Evolutionary conservation across 306 rosid species (phyloP).

Genomic region (Rosa chinensis): DNA sequence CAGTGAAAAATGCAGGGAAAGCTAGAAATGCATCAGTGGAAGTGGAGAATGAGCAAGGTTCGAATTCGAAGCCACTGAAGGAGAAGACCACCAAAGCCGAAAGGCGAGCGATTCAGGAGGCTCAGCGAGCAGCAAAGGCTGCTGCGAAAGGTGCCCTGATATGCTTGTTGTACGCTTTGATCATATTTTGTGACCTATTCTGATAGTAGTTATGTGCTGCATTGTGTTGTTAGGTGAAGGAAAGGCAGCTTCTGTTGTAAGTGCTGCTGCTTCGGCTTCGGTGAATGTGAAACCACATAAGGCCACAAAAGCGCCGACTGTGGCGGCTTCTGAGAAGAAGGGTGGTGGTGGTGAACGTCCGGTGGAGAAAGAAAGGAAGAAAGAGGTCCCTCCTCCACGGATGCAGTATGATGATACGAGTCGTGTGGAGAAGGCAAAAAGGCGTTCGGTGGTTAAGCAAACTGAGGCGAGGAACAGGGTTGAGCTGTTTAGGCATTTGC

Average conservation of each 20-base stretch:
- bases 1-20: conserved; percentile 40
- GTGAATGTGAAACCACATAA: conserved; percentile 34
- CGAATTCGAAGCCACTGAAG: conserved; percentile 48
- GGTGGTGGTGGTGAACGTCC: conserved; percentile 40
- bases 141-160: conserved; percentile 56
- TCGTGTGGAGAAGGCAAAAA: conserved; percentile 75
- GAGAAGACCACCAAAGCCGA: conserved; percentile 76
- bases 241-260: conserved; percentile 37
- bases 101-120: conserved; percentile 86
- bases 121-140: conserved; percentile 87
- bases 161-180: background rate
- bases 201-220: background rate
- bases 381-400: conserved; percentile 74
- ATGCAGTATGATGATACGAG: conserved; percentile 77
- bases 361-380: conserved; percentile 78
- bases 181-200: background rate
- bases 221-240: conserved; percentile 47
- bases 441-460: conserved; percentile 67
- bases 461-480: conserved; percentile 84
- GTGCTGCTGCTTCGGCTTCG: conserved; percentile 28
- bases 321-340: conserved; percentile 53
- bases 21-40: conserved; percentile 39
- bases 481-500: conserved; percentile 87
- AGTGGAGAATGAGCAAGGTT: conserved; percentile 30
- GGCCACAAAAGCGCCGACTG: conserved; percentile 33